Evolutionary conservation across 495 filamentous ascomycete genomes (phyloP).

Genomic region (Rostrohypoxylon terebratum): DNA sequence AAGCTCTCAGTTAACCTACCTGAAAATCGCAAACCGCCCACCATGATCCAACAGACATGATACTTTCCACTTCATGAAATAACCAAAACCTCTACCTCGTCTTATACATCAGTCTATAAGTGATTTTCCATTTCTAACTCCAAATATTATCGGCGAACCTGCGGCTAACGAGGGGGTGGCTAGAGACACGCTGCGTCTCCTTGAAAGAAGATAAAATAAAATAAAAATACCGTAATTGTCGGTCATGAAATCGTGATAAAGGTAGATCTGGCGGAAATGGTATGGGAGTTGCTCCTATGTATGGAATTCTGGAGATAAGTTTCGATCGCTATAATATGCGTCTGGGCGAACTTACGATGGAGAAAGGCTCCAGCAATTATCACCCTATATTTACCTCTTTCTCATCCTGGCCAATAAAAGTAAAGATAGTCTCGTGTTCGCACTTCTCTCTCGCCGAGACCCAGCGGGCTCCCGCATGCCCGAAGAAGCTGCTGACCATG

Average conservation of each 20-base stretch:
- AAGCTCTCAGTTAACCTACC: neutral
- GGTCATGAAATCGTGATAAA: neutral
- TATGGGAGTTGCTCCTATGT: neutral
- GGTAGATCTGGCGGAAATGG: neutral
- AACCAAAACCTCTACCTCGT: neutral
- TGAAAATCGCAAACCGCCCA: neutral
- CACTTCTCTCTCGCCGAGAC: slow-evolving; percentile 8
- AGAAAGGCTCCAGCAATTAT: neutral
- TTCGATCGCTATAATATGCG: neutral
- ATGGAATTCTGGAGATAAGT: neutral
- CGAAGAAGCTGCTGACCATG: slow-evolving; percentile 54
- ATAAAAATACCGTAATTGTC: neutral
- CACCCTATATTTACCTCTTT: neutral
- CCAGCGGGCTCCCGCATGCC: slow-evolving; percentile 34
- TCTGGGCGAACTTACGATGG: slow-evolving; percentile 11
- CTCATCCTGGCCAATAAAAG: slow-evolving; percentile 5
- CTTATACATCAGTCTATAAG: neutral
- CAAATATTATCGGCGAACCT: neutral
- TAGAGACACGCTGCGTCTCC: neutral
- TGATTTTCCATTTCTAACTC: no score
- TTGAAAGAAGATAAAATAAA: neutral
- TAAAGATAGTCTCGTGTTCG: neutral
- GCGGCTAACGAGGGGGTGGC: neutral
- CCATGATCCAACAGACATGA: neutral
- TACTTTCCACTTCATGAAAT: neutral